Base-by-base conservation (phyloP, 2,329 filamentous ascomycete species). In the Sordariomycetes sp. region DNA sequence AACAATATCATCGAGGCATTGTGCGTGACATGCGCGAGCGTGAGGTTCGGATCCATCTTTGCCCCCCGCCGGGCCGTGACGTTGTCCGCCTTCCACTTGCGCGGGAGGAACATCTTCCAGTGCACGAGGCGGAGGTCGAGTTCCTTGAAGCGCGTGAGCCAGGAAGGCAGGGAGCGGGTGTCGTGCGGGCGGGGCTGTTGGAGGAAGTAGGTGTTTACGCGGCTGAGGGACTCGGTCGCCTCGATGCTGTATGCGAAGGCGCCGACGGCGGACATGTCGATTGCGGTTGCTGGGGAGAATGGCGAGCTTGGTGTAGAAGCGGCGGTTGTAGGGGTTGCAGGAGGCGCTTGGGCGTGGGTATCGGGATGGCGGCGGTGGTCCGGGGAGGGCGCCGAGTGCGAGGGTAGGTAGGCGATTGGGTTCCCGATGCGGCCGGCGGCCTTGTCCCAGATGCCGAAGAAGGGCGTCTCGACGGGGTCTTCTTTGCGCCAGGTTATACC, bases 1-100 rank as follows among this genome's bases (percentile, higher is more conserved):
- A 76, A 65, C 2, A 76, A 66, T 25, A 77, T 73, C 64, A 75
- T 74, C 5, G 72, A 72, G 3, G 73, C 67, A 56, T 76, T 76
- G 58, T 76, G 74, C 1, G 72, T 76, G 20, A 75, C 66, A 57
- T 76, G 74, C 1, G 74, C 73, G 8, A 76, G 62, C 0, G 74
- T 76, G 17, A 76, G 64, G 56, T 76, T 77, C 0, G 74, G 74
- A 56, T 77, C 74, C 71, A 77, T 75, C 8, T 12, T 2, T 1
- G n/a, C 20, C 22, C 55, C 57, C 53, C 28, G 54, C 2, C 42
- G 32, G n/a, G 57, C 45, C 32, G 39, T 53, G 42, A 52, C 42
- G 56, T 57, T 66, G 57, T 68, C 66, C 5, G 67, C 69, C 52
- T 69, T 69, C 68, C 71, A 72, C 60, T 69, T 68, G 36, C 66